These are phyloP conservation scores for Cupressus sempervirens DNA, from an alignment of 75 land plant species.

Conservation along the genomic window DNA sequence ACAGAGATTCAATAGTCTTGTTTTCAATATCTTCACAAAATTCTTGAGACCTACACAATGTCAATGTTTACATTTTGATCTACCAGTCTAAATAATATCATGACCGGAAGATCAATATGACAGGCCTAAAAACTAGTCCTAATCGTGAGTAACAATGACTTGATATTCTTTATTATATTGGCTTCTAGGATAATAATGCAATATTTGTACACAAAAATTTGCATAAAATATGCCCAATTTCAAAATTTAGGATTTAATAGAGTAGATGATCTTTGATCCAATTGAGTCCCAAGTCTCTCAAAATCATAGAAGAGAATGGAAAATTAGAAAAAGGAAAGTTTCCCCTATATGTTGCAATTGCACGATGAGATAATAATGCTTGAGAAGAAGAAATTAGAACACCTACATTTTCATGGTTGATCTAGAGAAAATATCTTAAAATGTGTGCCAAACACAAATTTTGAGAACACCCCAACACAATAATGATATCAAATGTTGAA, in stretches of 20 bases:
- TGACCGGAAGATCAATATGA: neutral
- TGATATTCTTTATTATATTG: neutral
- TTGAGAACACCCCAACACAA: neutral
- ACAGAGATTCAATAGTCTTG: slow-evolving; percentile 29
- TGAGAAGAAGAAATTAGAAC: neutral
- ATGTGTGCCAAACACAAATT: neutral
- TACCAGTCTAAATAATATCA: neutral
- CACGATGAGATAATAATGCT: too few relatives aligned
- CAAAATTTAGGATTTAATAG: neutral
- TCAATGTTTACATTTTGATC: neutral
- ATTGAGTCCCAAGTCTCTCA: neutral
- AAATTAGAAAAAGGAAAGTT: too few relatives aligned
- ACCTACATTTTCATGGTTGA: neutral
- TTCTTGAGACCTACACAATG: slow-evolving; percentile 5
- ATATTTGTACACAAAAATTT: neutral
- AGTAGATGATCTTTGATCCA: neutral
- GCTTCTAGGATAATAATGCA: neutral
- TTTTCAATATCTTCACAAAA: slow-evolving; percentile 15
- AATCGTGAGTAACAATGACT: neutral
- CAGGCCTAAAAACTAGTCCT: neutral
- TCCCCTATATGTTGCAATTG: too few relatives aligned
- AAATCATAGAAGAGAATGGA: too few relatives aligned
- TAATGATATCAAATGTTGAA: too few relatives aligned
- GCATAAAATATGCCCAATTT: neutral
- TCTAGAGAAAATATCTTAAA: too few relatives aligned